Evolutionary conservation across 805 yeast genomes (phyloP), one percentile per base, ranked within the genome.

Genomic region (Nakazawaea ishiwadae): DNA sequence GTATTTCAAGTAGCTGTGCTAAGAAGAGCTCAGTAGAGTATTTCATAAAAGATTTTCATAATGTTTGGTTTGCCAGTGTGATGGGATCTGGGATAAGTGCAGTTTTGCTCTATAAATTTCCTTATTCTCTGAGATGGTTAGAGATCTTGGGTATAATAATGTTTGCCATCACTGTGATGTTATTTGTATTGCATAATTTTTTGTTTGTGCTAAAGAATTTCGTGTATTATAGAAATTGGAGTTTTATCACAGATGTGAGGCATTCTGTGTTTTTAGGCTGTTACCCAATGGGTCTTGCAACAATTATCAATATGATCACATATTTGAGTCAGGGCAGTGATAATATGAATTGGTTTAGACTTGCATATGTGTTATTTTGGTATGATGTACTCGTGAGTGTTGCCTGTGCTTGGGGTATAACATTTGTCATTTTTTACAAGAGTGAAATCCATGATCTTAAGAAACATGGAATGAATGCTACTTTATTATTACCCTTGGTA

Each of bases 41-140:
- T n/a, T 42, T 42, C 19, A 37, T 56, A 15, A 31, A 49, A 11
- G 42, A 49, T 19, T 69, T 69, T 48, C 62, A 65, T 20, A 83
- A 85, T 1, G 68, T 68, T 5, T 81, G 79, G 71, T 87, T 81
- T 60, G 82, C 84, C 21, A 68, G 78, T 37, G 74, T 80, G n/a
- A 89, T 89, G 96, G 96, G 95, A 2, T 74, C 81, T 3, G 96
- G 96, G 1, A 84, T 88, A 31, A 65, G 86, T 2, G 66, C 84
- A 4, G 56, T 73, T 28, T 63, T 86, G 4, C 64, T 89, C 29
- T 73, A 78, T 56, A 58, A 66, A 30, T 88, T 82, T 55, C 88
- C 96, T 0, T 40, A 30, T 11, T 31, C 35, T 30, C 39, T 35
- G 39, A 14, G 16, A 17, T 40, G 44, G 44, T 28, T 40, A 15